Percentiles rank a stretch among this genome's conserved stretches.
Evolutionary conservation across 2,329 filamentous ascomycete genomes (phyloP).

Genomic region (Fusarium fujikuroi): DNA sequence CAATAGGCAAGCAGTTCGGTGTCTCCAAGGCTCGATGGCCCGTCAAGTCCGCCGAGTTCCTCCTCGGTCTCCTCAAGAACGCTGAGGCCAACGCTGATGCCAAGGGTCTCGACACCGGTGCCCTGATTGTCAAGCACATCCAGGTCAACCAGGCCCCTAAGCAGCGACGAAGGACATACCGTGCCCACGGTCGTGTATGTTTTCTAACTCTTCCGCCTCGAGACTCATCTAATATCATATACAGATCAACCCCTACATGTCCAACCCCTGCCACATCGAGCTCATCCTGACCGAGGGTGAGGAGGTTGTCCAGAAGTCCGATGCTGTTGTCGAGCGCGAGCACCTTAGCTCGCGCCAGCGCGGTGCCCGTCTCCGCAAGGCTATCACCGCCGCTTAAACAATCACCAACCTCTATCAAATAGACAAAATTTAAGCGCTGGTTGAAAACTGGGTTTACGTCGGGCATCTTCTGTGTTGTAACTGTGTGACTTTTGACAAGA

Average conservation of each 20-base stretch:
- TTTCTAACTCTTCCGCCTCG: conserved; percentile 3
- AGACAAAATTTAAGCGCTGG: conserved; percentile 42
- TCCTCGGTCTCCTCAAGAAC: conserved; percentile 97
- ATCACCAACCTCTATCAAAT: conserved; percentile 28
- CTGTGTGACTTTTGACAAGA: conserved; percentile 33
- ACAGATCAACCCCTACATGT: conserved; percentile 99
- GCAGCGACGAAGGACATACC: conserved; percentile 99
- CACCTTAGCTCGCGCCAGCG: conserved; percentile 94
- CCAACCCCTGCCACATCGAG: conserved; percentile 99
- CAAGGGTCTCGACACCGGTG: conserved; percentile 97
- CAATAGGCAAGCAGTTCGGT: conserved; percentile 95
- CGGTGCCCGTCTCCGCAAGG: conserved; percentile 73
- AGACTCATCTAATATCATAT: conserved; percentile 13
- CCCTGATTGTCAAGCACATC: conserved; percentile 99
- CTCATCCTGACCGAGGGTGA: conserved; percentile 98
- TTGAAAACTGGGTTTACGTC: conserved; percentile 40
- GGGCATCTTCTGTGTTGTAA: conserved; percentile 38
- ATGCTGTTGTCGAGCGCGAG: conserved; percentile 80
- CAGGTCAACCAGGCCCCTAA: conserved; percentile 99
- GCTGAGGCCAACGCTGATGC: conserved; percentile 96
- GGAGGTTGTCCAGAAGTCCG: conserved; percentile 93
- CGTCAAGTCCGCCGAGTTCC: conserved; percentile 98
- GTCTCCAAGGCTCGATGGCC: conserved; percentile 98
- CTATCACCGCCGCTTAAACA: conserved; percentile 72
- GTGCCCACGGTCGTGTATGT: conserved; percentile 99